Base-by-base conservation (phyloP, 306 rosid species). In the Phaseolus lunatus region DNA sequence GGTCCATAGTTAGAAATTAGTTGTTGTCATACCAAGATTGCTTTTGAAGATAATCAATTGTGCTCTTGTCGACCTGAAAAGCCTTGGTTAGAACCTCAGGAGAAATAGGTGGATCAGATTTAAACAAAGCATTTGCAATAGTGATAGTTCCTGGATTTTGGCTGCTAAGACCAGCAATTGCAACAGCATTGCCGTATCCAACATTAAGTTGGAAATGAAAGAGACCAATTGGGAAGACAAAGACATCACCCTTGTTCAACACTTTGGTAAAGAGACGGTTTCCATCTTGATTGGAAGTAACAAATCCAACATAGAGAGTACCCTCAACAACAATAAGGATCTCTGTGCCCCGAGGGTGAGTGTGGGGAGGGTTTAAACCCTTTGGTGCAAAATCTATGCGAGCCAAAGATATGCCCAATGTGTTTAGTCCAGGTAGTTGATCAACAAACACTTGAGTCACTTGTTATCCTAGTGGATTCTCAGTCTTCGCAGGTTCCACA, bases 61-160 rank as follows among this genome's bases (percentile, higher is more conserved):
- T 7, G 0, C 20, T 80, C 45, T 75, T 84, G 13, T 84, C 87
- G 12, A 84, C 76, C 2, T 62, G 78, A 19, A 76, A 84, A 1
- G 87, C 80, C 56, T 71, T 73, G 67, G 84, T 47, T 0, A 78
- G 79, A 19, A 78, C 78, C 12, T 85, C 76, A 0, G 53, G 2
- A 67, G 76, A 62, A n/a, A 85, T 85, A 3, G 76, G 63, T 5
- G 85, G 88, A 22, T 5, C 26, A 1, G 85, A 44, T 26, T 80
- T 79, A 24, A 85, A 81, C 9, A 78, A 56, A 26, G 81, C 62
- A 37, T 85, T 69, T 10, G 78, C 66, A 12, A 61, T 48, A 0
- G 73, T 72, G 3, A 52, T 72, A 2, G 66, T 39, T 72, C 78
- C 78, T 0, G 78, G 57, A 24, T 62, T n/a, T 5, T 79, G 78